Evolutionary conservation across 257 asterid genomes (phyloP), one percentile per base, ranked within the genome.

Genomic region (Euphrasia confusa): DNA sequence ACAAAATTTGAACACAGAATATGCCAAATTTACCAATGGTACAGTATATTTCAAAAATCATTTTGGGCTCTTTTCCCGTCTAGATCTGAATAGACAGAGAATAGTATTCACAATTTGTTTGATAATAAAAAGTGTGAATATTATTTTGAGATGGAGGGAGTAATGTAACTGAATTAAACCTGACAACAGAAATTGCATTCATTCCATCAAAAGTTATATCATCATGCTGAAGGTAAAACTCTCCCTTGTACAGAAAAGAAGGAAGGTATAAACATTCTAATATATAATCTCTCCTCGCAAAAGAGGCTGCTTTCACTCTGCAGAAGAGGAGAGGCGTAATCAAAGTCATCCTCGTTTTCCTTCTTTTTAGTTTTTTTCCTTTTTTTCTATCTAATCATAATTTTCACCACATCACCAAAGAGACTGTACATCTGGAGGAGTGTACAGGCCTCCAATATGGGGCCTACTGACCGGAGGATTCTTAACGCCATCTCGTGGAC

Each of bases 391-490:
- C 62, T 15, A 12, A 58, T 28, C 17, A 32, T 27, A 57, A 27
- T 32, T 13, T 75, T 37, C 42, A 37, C 42, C 72, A 65, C 71
- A 83, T 35, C 84, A 71, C 90, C 94, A 85, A 75, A 83, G 78
- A 68, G 90, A 79, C 74, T 78, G 88, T 81, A 71, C 84, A 77
- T 79, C 84, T 58, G 81, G 72, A 11, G 76, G 58, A 50, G 82
- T 83, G 81, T 80, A 85, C 61, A 85, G 74, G 69, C 88, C 88
- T 54, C 83, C 86, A 57, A 80, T 63, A 54, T 76, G 75, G 53
- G 93, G 81, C 74, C 79, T 74, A 35, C 71, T 64, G 47, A 67
- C 60, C 26, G 79, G 72, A 71, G 86, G 70, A 65, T 60, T 74
- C 53, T 80, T 86, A 37, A 37, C 10, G 42, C 42, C 42, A 21